Evolutionary conservation across 495 filamentous ascomycete species (phyloP).

Genomic region (Daldinia grandis): DNA sequence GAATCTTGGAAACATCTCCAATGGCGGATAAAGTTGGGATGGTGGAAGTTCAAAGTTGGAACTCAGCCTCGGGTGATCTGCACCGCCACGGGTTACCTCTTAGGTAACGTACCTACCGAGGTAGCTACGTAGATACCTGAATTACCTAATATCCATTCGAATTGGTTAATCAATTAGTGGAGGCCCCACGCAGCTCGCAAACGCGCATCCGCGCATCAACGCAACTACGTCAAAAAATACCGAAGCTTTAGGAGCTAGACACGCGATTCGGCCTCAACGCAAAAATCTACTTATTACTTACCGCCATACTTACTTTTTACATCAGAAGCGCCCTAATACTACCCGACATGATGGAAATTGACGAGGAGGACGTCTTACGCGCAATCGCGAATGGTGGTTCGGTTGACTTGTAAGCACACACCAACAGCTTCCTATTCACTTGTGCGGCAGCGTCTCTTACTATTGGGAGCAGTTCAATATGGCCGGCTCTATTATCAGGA

Average conservation of each 20-base stretch:
- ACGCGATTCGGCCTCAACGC: neutral
- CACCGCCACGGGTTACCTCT: neutral
- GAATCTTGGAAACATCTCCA: neutral
- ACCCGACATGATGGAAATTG: slow-evolving; percentile 56
- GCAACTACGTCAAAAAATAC: slow-evolving; percentile 34
- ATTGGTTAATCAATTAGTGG: neutral
- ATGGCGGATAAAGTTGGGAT: too few relatives aligned
- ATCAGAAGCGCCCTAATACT: slow-evolving; percentile 1
- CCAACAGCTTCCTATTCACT: neutral
- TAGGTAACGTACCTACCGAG: neutral
- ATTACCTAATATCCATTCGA: too few relatives aligned
- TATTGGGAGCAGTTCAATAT: slow-evolving; percentile 46
- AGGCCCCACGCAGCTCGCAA: slow-evolving; percentile 6
- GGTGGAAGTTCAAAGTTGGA: neutral
- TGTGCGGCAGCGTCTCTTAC: neutral
- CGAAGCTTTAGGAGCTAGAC: neutral
- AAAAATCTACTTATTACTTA: neutral
- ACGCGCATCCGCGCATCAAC: slow-evolving; percentile 25
- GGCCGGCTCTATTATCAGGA: slow-evolving; percentile 50
- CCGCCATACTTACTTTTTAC: neutral
- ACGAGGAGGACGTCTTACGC: slow-evolving; percentile 71
- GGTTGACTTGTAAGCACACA: slow-evolving; percentile 70
- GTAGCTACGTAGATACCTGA: too few relatives aligned
- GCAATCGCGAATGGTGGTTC: slow-evolving; percentile 69
- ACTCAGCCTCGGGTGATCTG: slow-evolving; percentile 1